Percentiles rank a stretch among this genome's conserved stretches.
Evolutionary conservation across 345 rosid genomes (phyloP).

Genomic region (Citrus sp.): DNA sequence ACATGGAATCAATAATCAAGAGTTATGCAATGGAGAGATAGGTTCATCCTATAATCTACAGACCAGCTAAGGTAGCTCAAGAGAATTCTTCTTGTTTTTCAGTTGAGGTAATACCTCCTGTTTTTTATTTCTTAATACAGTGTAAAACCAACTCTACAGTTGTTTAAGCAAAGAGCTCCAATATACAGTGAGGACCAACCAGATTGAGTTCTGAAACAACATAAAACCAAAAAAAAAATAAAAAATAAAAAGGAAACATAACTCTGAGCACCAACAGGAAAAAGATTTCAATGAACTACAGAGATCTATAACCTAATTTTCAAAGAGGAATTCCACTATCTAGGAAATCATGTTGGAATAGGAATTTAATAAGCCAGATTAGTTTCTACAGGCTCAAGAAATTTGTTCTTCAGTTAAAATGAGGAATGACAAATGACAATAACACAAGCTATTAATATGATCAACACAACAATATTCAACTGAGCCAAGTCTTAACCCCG

Average conservation of each 20-base stretch:
- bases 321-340: not conserved
- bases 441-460: not conserved
- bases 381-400: not conserved
- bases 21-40: not conserved
- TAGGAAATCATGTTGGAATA: not conserved
- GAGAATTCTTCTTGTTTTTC: not conserved
- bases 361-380: not conserved
- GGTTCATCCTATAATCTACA: not conserved
- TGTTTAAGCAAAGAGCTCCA: not conserved
- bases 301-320: not conserved
- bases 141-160: not conserved
- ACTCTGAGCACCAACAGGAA: not conserved
- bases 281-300: not conserved
- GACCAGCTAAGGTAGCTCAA: not conserved
- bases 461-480: not conserved
- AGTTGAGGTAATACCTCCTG: not conserved
- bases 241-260: not conserved
- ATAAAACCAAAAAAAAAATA: not conserved
- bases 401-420: not conserved
- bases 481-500: not conserved
- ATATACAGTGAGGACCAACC: not conserved
- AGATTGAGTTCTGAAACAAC: not conserved
- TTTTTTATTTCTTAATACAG: not conserved
- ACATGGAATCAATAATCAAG: not conserved
- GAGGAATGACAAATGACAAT: not conserved